Evolutionary conservation across 306 rosid species (phyloP), one percentile per base, ranked within the genome.

Genomic region (Fragaria ananassa): DNA sequence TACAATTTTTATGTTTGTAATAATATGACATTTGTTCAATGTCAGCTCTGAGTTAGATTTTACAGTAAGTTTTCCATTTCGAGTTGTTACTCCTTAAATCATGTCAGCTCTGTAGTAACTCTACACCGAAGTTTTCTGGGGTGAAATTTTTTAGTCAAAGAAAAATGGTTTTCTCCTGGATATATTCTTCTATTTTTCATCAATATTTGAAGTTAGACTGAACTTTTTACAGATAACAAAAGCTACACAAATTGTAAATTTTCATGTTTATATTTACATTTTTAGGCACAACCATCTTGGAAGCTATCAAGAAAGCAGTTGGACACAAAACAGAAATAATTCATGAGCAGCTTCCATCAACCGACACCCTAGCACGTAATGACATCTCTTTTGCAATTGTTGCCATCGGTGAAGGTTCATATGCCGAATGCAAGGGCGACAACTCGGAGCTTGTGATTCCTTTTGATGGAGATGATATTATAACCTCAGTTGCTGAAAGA

Each of bases 261-360:
- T 46, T 53, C 39, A 49, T 57, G 56, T 47, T 51, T 51, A n/a
- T 44, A 17, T 61, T 37, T 10, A 31, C 58, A 69, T 63, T 39
- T 77, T 76, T 45, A 88, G 98, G 97, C 37, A 86, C 91, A 53
- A 91, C 97, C 34, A 87, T 91, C 67, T 89, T 89, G 82, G 93
- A 84, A 74, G 96, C 89, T 53, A 85, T 93, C 23, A 83, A 81
- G 66, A 86, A 80, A 75, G 69, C 86, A 1, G 91, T 84, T 45
- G 89, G 89, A 70, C 83, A 57, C 71, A 86, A 86, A 67, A 86
- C 87, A 56, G 86, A 91, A 64, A 84, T 89, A 49, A 78, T 86
- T 41, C 84, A 87, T 9, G 83, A 87, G 83, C 27, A 73, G 57
- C 1, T 53, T 74, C 97, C 90, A 39, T 88, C 88, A 0, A 56